A percentile compares a stretch with the other conserved stretches of the same genome.
These are phyloP conservation scores for Prunella vulgaris DNA, from an alignment of 257 asterid species.

Conservation along the genomic window DNA sequence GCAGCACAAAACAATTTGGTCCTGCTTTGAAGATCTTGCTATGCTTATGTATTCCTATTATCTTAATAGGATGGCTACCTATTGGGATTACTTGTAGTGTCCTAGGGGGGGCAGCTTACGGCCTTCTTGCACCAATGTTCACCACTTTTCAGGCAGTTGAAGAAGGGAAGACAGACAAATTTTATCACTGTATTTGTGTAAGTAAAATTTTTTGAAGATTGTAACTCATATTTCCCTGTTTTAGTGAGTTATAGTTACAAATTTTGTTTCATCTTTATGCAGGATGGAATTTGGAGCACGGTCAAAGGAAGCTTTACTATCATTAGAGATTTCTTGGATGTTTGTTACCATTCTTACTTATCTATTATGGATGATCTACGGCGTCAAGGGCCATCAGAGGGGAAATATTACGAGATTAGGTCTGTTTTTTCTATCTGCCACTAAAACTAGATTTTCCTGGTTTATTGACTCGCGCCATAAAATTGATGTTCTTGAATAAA, in stretches of 20 bases:
- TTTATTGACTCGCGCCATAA: neutral
- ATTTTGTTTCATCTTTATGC: conserved; percentile 26
- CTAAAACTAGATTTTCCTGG: neutral
- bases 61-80: conserved; percentile 56
- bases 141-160: conserved; percentile 85
- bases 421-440: conserved; percentile 22
- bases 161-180: conserved; percentile 57
- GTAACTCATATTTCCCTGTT: neutral
- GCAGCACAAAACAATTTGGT: conserved; percentile 79
- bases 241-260: conserved; percentile 3
- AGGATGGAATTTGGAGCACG: conserved; percentile 88
- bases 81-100: conserved; percentile 48
- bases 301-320: conserved; percentile 63
- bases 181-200: conserved; percentile 72
- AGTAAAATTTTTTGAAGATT: conserved; percentile 20
- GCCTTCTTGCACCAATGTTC: conserved; percentile 70
- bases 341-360: conserved; percentile 62
- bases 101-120: conserved; percentile 76
- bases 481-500: neutral
- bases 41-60: conserved; percentile 37
- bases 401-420: conserved; percentile 81
- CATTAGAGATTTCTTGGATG: conserved; percentile 74
- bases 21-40: conserved; percentile 62
- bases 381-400: conserved; percentile 45
- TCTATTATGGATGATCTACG: conserved; percentile 73